A percentile compares a stretch with the other conserved stretches of the same genome.
These are phyloP conservation scores for Paramecium octaurelia DNA, from an alignment of 73 alveolate species.

Conservation along the genomic window DNA sequence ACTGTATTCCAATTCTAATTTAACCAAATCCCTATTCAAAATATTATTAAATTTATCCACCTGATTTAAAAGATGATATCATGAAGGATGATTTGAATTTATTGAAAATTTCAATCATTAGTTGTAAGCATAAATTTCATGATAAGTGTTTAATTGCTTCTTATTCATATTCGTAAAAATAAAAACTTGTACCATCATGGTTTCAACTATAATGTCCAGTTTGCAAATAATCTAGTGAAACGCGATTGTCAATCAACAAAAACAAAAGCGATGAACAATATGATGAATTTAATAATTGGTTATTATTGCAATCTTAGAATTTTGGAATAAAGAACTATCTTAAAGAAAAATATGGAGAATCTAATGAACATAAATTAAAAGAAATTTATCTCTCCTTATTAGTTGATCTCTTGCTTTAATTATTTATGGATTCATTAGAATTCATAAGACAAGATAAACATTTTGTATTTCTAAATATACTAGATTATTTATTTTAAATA, in stretches of 20 bases:
- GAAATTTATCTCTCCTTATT: neutral
- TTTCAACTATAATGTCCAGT: neutral
- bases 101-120: neutral
- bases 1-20: neutral
- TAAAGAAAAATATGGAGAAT: neutral
- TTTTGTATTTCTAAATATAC: neutral
- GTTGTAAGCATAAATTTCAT: neutral
- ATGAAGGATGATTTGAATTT: neutral
- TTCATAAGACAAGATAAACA: neutral
- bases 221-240: neutral
- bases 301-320: neutral
- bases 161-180: neutral
- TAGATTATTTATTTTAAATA: neutral
- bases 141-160: neutral
- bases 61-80: neutral
- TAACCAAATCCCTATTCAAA: neutral
- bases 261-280: neutral
- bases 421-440: neutral
- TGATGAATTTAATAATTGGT: constrained; percentile 1
- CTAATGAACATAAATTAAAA: neutral
- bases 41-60: neutral
- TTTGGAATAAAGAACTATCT: neutral
- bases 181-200: neutral
- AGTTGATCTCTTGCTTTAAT: neutral
- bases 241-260: neutral